phyloP scores from a whole-genome alignment of 2,329 filamentous ascomycete genomes.

The Fusarium sp. region DNA sequence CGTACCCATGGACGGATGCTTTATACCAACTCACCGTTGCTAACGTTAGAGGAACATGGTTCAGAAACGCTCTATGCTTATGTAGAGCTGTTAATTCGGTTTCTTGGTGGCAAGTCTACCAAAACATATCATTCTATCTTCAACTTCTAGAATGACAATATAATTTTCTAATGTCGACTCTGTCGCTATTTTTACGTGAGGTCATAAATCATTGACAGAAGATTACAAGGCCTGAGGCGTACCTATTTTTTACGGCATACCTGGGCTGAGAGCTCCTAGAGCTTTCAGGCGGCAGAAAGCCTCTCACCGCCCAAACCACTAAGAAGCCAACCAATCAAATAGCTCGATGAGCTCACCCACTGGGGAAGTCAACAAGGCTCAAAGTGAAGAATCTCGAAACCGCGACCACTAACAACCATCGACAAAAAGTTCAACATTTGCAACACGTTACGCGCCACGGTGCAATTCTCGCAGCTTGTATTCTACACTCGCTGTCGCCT shows the following conservation, averaged over 20 bases:
- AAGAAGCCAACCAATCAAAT: constrained; percentile 35
- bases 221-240: background rate
- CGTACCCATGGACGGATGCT: background rate
- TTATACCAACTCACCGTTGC: background rate
- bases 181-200: background rate
- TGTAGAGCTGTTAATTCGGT: background rate
- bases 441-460: constrained; percentile 35
- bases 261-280: background rate
- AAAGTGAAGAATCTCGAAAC: constrained; percentile 43
- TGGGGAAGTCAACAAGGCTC: constrained; percentile 44
- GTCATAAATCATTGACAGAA: background rate
- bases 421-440: constrained; percentile 35
- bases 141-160: background rate
- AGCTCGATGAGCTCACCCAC: constrained; percentile 30
- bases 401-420: constrained; percentile 36
- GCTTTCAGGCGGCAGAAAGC: constrained; percentile 44
- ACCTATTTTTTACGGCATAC: background rate
- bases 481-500: constrained; percentile 26
- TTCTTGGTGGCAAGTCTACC: background rate
- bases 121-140: background rate
- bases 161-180: background rate
- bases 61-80: background rate
- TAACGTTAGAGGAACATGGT: background rate
- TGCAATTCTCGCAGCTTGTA: constrained; percentile 36
- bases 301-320: constrained; percentile 25